Evolutionary conservation across 2,329 filamentous ascomycete species (phyloP).

Genomic region (Epichloe brachyelytri): DNA sequence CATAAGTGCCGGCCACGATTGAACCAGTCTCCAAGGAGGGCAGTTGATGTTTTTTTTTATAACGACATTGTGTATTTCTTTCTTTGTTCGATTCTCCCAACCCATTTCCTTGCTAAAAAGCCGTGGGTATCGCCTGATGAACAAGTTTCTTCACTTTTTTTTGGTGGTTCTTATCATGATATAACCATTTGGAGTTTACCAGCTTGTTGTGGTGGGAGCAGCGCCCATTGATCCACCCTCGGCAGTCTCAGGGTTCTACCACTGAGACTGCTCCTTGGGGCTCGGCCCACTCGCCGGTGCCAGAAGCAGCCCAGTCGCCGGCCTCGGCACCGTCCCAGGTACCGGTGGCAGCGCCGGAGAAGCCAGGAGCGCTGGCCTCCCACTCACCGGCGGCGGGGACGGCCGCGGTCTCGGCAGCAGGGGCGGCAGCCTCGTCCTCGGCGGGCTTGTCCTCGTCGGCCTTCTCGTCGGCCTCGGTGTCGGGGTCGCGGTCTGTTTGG

Average conservation of each 20-base stretch:
- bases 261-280: conserved; percentile 40
- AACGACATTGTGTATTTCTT: conserved; percentile 6
- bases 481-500: conserved; percentile 75
- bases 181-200: conserved; percentile 7
- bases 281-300: conserved; percentile 54
- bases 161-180: not conserved
- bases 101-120: not conserved
- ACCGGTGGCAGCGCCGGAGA: conserved; percentile 44
- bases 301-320: conserved; percentile 52
- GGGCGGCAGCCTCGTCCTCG: conserved; percentile 72
- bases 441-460: conserved; percentile 80
- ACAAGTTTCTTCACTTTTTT: not conserved
- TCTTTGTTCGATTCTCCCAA: not conserved
- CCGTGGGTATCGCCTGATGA: conserved; percentile 4
- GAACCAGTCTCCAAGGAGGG: conserved; percentile 22
- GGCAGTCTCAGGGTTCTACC: conserved; percentile 27
- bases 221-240: conserved; percentile 5
- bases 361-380: conserved; percentile 66
- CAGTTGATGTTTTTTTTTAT: not conserved
- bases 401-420: conserved; percentile 69
- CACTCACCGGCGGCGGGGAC: conserved; percentile 59
- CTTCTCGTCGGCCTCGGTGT: conserved; percentile 99
- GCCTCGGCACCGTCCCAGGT: conserved; percentile 44
- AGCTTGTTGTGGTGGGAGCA: conserved; percentile 1
- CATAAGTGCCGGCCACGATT: conserved; percentile 69